Percentiles rank a stretch among this genome's conserved stretches.
phyloP scores from a whole-genome alignment of 1,284 basidiomycete species.

The Pyrrhoderma noxium region DNA sequence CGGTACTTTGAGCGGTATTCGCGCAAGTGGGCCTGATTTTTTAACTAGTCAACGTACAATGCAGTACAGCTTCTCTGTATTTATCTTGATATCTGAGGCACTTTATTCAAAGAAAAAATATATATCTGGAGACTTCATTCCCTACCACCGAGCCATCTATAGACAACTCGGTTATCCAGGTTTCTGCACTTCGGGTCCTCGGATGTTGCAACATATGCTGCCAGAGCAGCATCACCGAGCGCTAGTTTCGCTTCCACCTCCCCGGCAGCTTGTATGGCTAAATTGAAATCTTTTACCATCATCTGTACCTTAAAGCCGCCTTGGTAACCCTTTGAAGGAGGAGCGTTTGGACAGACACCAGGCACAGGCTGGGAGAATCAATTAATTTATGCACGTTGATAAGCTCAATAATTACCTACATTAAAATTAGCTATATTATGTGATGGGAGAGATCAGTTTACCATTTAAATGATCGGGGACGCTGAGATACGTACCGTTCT shows the following conservation, averaged over 20 bases:
- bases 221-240: slow-evolving; percentile 20
- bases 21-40: too few relatives aligned
- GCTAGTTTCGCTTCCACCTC: slow-evolving; percentile 20
- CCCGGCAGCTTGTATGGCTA: slow-evolving; percentile 18
- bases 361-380: slow-evolving; percentile 19
- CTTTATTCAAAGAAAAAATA: too few relatives aligned
- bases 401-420: slow-evolving; percentile 4
- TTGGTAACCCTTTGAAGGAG: slow-evolving; percentile 19
- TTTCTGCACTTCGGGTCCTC: slow-evolving; percentile 19
- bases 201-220: slow-evolving; percentile 18
- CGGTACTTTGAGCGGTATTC: too few relatives aligned
- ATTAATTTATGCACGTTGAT: neutral
- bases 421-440: slow-evolving; percentile 12
- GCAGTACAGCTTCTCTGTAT: too few relatives aligned
- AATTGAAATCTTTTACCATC: slow-evolving; percentile 20
- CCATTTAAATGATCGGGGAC: too few relatives aligned
- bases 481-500: slow-evolving; percentile 19
- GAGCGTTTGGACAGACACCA: slow-evolving; percentile 20
- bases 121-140: slow-evolving; percentile 14
- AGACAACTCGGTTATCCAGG: slow-evolving; percentile 20
- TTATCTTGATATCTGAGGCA: too few relatives aligned
- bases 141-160: slow-evolving; percentile 21
- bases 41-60: too few relatives aligned
- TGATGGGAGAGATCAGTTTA: too few relatives aligned
- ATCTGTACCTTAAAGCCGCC: slow-evolving; percentile 22